phyloP scores from a whole-genome alignment of 1,284 basidiomycete species.

The Ganoderma lingzhi region DNA sequence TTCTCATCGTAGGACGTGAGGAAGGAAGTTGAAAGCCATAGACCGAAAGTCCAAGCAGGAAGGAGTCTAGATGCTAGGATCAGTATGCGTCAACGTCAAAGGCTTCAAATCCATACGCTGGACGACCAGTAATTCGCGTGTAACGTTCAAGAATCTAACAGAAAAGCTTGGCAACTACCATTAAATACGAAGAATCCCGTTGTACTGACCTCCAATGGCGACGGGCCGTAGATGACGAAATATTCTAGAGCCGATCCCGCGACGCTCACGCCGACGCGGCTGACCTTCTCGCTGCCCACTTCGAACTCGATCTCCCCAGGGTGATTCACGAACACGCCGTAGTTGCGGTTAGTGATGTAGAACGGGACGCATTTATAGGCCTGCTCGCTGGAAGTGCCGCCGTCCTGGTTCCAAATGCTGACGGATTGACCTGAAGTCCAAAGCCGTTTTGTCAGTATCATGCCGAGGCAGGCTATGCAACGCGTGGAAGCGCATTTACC shows the following conservation, averaged over 20 bases:
- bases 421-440: constrained; percentile 60
- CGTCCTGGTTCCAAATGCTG: constrained; percentile 78
- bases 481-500: constrained; percentile 47
- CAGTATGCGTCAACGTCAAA: not conserved
- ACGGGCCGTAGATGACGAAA: constrained; percentile 73
- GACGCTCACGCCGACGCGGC: constrained; percentile 74
- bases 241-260: constrained; percentile 71
- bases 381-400: constrained; percentile 75
- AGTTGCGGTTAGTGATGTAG: constrained; percentile 73
- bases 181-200: constrained; percentile 1
- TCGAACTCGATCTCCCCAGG: constrained; percentile 82
- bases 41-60: constrained; percentile 77
- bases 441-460: constrained; percentile 5
- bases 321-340: constrained; percentile 81
- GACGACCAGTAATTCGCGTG: constrained; percentile 70
- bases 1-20: constrained; percentile 72
- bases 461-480: constrained; percentile 3
- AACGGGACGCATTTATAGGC: constrained; percentile 82
- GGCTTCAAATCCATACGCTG: constrained; percentile 52
- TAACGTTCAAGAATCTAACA: constrained; percentile 65
- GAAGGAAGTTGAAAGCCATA: constrained; percentile 83
- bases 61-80: constrained; percentile 52
- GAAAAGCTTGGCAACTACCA: not conserved
- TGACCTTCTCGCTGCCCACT: constrained; percentile 78
- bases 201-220: constrained; percentile 61